A percentile compares a stretch with the other conserved stretches of the same genome.
These are phyloP conservation scores for Pseudocercospora macadamiae DNA, from an alignment of 2,329 filamentous ascomycete species.

Conservation along the genomic window DNA sequence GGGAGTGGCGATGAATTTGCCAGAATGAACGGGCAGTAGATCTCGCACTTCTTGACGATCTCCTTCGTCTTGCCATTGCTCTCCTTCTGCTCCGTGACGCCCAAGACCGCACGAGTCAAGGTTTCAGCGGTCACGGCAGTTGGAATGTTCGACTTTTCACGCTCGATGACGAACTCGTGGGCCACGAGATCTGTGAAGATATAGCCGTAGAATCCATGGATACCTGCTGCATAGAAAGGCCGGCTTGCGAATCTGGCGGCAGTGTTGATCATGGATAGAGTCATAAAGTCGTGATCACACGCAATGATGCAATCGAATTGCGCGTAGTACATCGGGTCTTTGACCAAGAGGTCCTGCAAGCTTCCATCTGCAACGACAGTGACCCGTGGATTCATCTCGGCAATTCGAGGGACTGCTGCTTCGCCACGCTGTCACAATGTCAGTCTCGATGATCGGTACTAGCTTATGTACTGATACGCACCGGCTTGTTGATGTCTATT, in stretches of 20 bases:
- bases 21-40: constrained; percentile 86
- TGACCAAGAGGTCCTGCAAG: constrained; percentile 68
- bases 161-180: constrained; percentile 87
- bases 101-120: constrained; percentile 73
- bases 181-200: constrained; percentile 91
- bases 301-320: constrained; percentile 85
- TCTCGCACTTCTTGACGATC: constrained; percentile 86
- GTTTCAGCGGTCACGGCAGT: constrained; percentile 67
- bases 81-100: constrained; percentile 69
- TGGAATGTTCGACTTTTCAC: constrained; percentile 75
- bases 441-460: background rate
- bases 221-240: constrained; percentile 85
- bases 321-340: constrained; percentile 74
- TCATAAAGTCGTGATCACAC: constrained; percentile 78
- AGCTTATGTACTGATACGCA: constrained; percentile 36
- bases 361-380: constrained; percentile 56
- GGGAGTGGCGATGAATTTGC: constrained; percentile 75
- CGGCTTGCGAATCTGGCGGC: constrained; percentile 76
- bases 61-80: constrained; percentile 72
- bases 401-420: constrained; percentile 75
- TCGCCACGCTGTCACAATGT: constrained; percentile 65
- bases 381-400: constrained; percentile 88
- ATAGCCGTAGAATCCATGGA: constrained; percentile 91
- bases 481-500: constrained; percentile 73
- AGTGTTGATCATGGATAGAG: constrained; percentile 79